Evolutionary conservation across 2,329 filamentous ascomycete species (phyloP), one percentile per base, ranked within the genome.

Genomic region (Torrubiella hemipterigena): DNA sequence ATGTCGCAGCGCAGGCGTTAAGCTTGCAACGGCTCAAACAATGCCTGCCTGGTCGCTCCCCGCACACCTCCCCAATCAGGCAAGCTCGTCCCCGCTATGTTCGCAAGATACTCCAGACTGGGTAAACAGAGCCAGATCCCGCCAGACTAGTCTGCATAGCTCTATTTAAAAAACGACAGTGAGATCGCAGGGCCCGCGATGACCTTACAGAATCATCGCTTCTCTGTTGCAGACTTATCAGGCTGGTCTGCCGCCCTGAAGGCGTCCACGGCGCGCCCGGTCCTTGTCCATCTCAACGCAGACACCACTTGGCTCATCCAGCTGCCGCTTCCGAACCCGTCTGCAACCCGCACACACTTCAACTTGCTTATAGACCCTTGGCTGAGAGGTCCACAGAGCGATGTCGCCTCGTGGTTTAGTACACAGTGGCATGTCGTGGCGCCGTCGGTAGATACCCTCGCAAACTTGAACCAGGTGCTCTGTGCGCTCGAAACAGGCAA

Each of bases 301-400:
- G 75, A 81, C 52, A 77, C 73, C 5, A 72, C 67, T 15, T 81
- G 76, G 75, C 58, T 81, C 3, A 54, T 80, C n/a, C 73, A 76
- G 37, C 57, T 81, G 7, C 73, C 75, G 1, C n/a, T n/a, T n/a
- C n/a, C n/a, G n/a, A n/a, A n/a, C n/a, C n/a, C n/a, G n/a, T n/a
- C n/a, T n/a, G 64, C 52, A n/a, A 53, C 54, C 6, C 62, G 65
- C 13, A 54, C 58, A 13, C 75, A 69, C 42, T 79, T 68, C 58
- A 79, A 80, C 44, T 59, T 81, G 30, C 52, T 81, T 14, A 61
- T 81, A 26, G 75, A 80, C 44, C 75, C 75, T 0, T 81, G 76
- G 76, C 58, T 81, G 3, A 52, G 59, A 12, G 75, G 75, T 3
- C 61, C 67, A 0, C 75, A 81, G 49, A 68, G 60, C 35, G 76